These are phyloP conservation scores for Trichoderma sp. DNA, from an alignment of 2,329 filamentous ascomycete genomes.

Conservation along the genomic window DNA sequence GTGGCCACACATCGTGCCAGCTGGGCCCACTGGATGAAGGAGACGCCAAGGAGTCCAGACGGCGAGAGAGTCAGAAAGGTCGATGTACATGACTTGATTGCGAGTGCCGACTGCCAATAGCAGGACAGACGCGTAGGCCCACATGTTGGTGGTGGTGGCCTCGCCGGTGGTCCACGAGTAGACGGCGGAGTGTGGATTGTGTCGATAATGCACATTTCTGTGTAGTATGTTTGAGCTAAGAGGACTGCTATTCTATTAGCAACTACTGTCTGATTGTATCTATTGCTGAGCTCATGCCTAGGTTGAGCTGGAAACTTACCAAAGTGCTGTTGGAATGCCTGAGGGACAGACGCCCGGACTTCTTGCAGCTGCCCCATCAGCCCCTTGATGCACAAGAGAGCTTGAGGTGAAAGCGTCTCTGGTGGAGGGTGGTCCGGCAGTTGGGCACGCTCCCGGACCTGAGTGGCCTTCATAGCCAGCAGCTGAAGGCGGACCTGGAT, in stretches of 20 bases:
- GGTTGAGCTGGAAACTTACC: neutral
- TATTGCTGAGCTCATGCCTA: neutral
- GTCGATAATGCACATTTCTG: neutral
- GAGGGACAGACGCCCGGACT: neutral
- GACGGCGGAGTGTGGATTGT: neutral
- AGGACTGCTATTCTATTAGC: neutral
- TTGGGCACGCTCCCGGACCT: neutral
- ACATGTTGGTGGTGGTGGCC: neutral
- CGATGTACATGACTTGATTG: neutral
- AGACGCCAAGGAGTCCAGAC: neutral
- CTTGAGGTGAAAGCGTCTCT: neutral
- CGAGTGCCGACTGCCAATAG: neutral
- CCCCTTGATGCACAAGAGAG: neutral
- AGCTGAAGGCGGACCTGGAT: neutral
- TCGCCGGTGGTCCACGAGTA: neutral
- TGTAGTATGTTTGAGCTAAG: neutral
- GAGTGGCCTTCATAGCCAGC: neutral
- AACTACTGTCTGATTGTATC: neutral
- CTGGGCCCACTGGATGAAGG: neutral
- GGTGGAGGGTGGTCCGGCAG: neutral
- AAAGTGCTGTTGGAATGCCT: neutral
- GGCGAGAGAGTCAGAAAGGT: neutral
- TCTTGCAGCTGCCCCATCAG: neutral
- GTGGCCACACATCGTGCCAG: neutral
- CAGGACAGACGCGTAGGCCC: neutral